phyloP scores from a whole-genome alignment of 352 stramenopile genomes.

The Lagenidium sp. region DNA sequence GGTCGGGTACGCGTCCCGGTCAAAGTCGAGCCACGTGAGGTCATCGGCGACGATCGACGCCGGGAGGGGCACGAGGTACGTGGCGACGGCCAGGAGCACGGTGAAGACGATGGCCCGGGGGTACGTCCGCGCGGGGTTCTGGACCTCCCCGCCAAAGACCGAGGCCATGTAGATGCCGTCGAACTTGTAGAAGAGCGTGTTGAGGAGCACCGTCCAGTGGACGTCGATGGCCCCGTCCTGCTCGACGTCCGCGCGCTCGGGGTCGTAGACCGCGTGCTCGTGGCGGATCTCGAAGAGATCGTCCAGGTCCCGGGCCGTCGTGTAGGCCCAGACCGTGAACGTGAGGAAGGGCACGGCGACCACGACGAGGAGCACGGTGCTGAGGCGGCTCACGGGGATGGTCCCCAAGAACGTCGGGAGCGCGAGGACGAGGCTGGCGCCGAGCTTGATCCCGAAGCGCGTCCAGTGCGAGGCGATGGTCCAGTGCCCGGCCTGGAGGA shows the following conservation, averaged over 20 bases:
- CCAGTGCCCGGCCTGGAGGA: slow-evolving; percentile 21
- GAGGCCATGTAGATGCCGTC: slow-evolving; percentile 87
- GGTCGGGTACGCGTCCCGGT: slow-evolving; percentile 78
- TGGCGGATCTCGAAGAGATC: slow-evolving; percentile 88
- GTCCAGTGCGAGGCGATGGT: slow-evolving; percentile 14
- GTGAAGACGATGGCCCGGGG: slow-evolving; percentile 67
- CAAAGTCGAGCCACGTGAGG: slow-evolving; percentile 77
- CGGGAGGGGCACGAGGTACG: slow-evolving; percentile 83
- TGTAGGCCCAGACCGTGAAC: slow-evolving; percentile 33
- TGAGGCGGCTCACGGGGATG: slow-evolving; percentile 16
- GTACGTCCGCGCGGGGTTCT: slow-evolving; percentile 66
- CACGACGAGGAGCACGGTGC: slow-evolving; percentile 16
- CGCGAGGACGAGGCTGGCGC: slow-evolving; percentile 18
- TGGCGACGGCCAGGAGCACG: slow-evolving; percentile 48
- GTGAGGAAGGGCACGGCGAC: slow-evolving; percentile 85
- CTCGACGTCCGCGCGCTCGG: slow-evolving; percentile 12
- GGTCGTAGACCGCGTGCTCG: slow-evolving; percentile 17
- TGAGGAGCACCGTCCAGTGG: slow-evolving; percentile 71
- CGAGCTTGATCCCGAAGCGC: slow-evolving; percentile 22
- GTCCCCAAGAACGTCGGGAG: slow-evolving; percentile 28
- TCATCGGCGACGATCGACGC: slow-evolving; percentile 61
- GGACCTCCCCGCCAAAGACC: slow-evolving; percentile 80
- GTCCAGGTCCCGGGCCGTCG: slow-evolving; percentile 47
- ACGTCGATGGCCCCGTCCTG: slow-evolving; percentile 11
- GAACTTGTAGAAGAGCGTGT: slow-evolving; percentile 92